phyloP scores from a whole-genome alignment of 2,329 filamentous ascomycete genomes.

The Tolypocladium tundrense region DNA sequence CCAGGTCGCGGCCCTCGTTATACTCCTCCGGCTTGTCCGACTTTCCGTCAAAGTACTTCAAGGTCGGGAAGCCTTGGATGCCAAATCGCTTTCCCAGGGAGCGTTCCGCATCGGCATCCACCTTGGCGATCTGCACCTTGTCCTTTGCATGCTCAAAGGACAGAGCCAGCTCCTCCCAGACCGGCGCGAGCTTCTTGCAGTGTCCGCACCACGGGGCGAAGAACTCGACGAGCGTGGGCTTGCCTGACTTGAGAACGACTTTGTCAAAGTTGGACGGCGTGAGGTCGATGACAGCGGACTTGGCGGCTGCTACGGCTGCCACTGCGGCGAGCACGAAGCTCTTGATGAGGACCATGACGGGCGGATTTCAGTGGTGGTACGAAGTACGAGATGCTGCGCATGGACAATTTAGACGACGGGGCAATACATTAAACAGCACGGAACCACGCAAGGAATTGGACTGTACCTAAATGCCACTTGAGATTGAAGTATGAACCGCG shows the following conservation, averaged over 20 bases:
- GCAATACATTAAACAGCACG: background rate
- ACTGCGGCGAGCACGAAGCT: conserved; percentile 48
- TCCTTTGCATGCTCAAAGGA: conserved; percentile 61
- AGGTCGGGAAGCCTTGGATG: conserved; percentile 87
- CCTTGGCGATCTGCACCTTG: conserved; percentile 83
- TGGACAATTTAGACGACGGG: background rate
- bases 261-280: conserved; percentile 85
- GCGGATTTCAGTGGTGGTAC: conserved; percentile 4
- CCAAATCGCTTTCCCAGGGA: conserved; percentile 76
- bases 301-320: conserved; percentile 48
- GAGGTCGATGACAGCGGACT: conserved; percentile 82
- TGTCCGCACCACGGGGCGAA: conserved; percentile 98
- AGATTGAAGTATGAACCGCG: background rate
- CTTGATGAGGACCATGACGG: conserved; percentile 47
- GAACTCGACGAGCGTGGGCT: conserved; percentile 94
- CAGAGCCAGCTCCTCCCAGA: conserved; percentile 82
- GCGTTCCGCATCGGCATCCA: conserved; percentile 87
- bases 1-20: conserved; percentile 75
- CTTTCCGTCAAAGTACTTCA: conserved; percentile 98
- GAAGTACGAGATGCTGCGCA: background rate
- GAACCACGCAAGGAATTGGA: background rate
- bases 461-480: background rate
- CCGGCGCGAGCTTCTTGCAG: conserved; percentile 93
- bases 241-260: conserved; percentile 80
- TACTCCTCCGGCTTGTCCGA: conserved; percentile 79